Percentiles rank a stretch among this genome's conserved stretches.
These are phyloP conservation scores for Ulota crispa DNA, from an alignment of 225 moss, liverwort and hornwort species.

Conservation along the genomic window DNA sequence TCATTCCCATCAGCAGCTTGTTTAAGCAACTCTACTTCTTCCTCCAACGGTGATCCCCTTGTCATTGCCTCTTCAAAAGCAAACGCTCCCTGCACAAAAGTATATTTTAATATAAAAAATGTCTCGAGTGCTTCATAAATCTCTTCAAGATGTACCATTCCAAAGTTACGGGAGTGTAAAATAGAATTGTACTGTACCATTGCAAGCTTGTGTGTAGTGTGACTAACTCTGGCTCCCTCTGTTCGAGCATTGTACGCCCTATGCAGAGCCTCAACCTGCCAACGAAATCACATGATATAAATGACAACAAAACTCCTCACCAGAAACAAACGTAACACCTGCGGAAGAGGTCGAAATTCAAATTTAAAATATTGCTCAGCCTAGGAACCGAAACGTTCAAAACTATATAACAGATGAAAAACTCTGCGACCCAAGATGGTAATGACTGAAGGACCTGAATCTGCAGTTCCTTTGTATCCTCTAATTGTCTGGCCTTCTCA, in stretches of 20 bases:
- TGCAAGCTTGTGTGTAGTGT: constrained; percentile 97
- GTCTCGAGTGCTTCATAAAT: background rate
- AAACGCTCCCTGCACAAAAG: constrained; percentile 79
- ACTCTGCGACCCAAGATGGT: background rate
- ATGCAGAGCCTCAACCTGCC: constrained; percentile 82
- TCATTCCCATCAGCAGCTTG: constrained; percentile 80
- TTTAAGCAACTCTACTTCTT: constrained; percentile 73
- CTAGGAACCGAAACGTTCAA: constrained; percentile 2
- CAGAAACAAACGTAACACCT: background rate
- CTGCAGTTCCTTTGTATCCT: constrained; percentile 65
- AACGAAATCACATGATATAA: constrained; percentile 22
- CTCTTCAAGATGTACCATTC: background rate
- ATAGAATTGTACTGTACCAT: constrained; percentile 60
- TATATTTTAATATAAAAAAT: background rate
- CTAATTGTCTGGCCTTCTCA: constrained; percentile 83
- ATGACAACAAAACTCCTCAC: constrained; percentile 2
- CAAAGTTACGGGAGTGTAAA: background rate
- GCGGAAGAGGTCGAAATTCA: constrained; percentile 2
- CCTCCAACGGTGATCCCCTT: constrained; percentile 70
- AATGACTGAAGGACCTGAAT: constrained; percentile 57
- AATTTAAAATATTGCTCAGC: background rate
- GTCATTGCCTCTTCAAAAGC: constrained; percentile 88
- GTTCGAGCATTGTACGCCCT: constrained; percentile 81
- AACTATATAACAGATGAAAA: background rate
- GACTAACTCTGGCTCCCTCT: constrained; percentile 86